Base-by-base conservation (phyloP, 345 rosid genomes). In the Pelargonium nanum region DNA sequence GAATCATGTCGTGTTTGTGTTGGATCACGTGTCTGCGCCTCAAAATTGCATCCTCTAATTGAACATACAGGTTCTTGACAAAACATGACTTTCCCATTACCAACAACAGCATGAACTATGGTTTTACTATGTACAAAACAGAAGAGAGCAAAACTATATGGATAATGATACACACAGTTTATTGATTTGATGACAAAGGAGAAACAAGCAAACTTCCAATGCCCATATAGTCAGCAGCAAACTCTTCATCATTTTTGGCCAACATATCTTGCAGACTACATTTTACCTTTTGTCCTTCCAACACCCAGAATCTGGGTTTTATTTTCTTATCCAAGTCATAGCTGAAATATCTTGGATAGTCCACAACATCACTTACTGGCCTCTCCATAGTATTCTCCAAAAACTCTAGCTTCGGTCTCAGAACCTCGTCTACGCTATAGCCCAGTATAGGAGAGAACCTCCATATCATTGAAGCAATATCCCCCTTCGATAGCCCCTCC, bases 381-480 rank as follows among this genome's bases (percentile, higher is more conserved):
- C 70, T 88, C 66, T 74, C 77, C 95, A 92, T 86, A 9, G 74
- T 76, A 40, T 82, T 75, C 68, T 80, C 57, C 9, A 88, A 80
- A 70, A 92, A 86, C 28, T 83, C 85, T 23, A 83, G 68, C 84
- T 92, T 92, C 0, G 98, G 98, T 73, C 72, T 72, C 69, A 86
- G 68, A 5, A 92, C 95, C 64, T 81, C 69, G 7, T 82, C 74
- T 0, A 88, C 77, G 78, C 95, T 83, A 81, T 92, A 88, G 26
- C 98, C 98, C 53, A 92, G 75, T 21, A 92, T 62, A 8, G 93
- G 98, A 16, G 96, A 85, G 81, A 88, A 92, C 56, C 75, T 81
- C 23, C 84, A 81, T 19, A 92, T 75, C 98, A 92, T 88, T 80
- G 75, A 85, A 6, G 75, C 81, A 7, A 92, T 59, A 19, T 82